Percentiles rank a stretch among this genome's conserved stretches.
Evolutionary conservation across 2,329 filamentous ascomycete species (phyloP).

Genomic region (Fusarium compactum): DNA sequence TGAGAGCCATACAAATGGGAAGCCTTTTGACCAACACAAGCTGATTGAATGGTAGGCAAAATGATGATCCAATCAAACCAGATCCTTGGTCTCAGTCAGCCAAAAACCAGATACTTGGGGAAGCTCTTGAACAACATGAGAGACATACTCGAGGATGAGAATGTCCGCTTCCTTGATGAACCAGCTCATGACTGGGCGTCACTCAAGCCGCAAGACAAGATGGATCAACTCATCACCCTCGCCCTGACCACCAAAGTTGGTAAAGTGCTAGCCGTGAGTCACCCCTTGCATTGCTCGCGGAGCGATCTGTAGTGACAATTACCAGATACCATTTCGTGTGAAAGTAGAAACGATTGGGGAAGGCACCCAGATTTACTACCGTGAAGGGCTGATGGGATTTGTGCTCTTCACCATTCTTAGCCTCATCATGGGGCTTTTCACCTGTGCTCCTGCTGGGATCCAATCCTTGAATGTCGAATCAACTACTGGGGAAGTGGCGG

Average conservation of each 20-base stretch:
- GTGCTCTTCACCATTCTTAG: constrained; percentile 4
- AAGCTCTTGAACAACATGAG: neutral
- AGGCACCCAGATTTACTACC: neutral
- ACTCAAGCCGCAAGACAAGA: constrained; percentile 4
- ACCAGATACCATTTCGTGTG: constrained; percentile 3
- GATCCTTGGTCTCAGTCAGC: constrained; percentile 4
- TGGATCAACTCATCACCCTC: constrained; percentile 15
- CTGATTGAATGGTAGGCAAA: neutral
- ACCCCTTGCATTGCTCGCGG: neutral
- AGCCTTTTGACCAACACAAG: neutral
- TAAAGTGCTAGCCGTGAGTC: constrained; percentile 9
- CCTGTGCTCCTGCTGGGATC: constrained; percentile 27
- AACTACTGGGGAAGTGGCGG: constrained; percentile 17
- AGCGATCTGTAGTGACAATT: neutral
- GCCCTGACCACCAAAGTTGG: neutral
- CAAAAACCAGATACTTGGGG: constrained; percentile 4
- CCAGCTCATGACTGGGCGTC: constrained; percentile 16
- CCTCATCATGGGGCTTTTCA: constrained; percentile 11
- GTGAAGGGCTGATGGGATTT: neutral
- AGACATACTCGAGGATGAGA: neutral
- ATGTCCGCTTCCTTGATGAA: constrained; percentile 1
- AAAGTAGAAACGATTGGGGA: neutral
- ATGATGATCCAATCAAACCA: neutral
- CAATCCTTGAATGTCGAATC: constrained; percentile 28
- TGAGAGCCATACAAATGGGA: neutral